Base-by-base conservation (phyloP, 768 basidiomycete genomes). In the Leccinum longicurvipes region DNA sequence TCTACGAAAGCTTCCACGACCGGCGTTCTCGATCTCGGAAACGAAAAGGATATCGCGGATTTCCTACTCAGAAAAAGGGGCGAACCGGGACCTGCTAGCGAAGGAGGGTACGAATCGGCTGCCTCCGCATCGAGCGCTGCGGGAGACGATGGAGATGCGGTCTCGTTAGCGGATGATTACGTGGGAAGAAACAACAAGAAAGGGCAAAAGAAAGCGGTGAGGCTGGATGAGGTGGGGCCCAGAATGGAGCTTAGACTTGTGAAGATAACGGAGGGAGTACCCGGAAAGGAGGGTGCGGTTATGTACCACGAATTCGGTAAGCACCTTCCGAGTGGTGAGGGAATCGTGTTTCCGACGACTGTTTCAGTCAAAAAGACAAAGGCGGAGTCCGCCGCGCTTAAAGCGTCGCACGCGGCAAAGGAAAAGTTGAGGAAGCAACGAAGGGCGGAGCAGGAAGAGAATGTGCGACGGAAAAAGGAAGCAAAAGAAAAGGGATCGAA, bases 301-400 rank as follows among this genome's bases (percentile, higher is more conserved):
- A 87, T 99, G 39, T 97, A 89, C 76, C 97, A 99, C 69, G 87
- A 91, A 73, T 90, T 97, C 64, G 89, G 96, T 93, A 63, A 63
- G 90, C 78, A 3, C 32, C 42, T 41, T 29, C 21, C 28, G 25
- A 47, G 46, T 3, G 47, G 3, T 19, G 17, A 14, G 36, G 29
- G 36, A n/a, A 29, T 47, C 7, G 14, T 11, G 12, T 57, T 58
- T 48, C 51, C 50, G 8, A 67, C 12, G 58, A 47, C 28, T 15
- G 31, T 50, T 55, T 12, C 68, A 97, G 96, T 98, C 50, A 91
- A 92, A 77, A 98, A 95, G 73, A 80, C 89, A 34, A 92, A 89
- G 72, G 83, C 86, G 49, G 87, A 95, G 61, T 76, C 80, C 19
- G 76, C 79, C 27, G 79, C 76, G 11, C 82, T 87, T 57, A 86